Evolutionary conservation across 129 eudicot genomes (phyloP).

Genomic region (Arctium minus): DNA sequence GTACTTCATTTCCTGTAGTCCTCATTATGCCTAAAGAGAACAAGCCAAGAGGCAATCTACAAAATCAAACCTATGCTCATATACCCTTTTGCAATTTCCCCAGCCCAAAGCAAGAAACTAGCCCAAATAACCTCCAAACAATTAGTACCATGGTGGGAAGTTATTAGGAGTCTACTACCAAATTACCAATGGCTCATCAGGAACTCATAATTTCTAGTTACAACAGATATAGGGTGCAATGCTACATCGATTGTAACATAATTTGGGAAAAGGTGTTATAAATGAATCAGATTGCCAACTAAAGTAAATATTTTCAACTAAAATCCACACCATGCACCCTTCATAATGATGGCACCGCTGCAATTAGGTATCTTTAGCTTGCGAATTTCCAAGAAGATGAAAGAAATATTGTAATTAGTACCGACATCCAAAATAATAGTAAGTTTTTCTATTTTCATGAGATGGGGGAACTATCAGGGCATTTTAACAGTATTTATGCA

Average conservation of each 20-base stretch:
- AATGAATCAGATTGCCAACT: background rate
- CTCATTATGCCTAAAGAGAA: background rate
- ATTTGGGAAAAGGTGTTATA: background rate
- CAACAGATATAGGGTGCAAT: conserved; percentile 3
- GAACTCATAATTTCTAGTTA: background rate
- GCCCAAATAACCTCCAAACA: background rate
- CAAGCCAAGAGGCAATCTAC: conserved; percentile 1
- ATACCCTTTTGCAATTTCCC: conserved; percentile 2
- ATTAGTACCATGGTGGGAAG: conserved; percentile 1
- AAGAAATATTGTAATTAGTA: background rate
- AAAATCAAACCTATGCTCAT: conserved; percentile 11
- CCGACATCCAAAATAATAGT: background rate
- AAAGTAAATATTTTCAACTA: background rate
- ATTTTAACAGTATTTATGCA: background rate
- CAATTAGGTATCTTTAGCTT: background rate
- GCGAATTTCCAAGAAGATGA: background rate
- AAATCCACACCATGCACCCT: background rate
- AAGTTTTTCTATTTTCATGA: background rate
- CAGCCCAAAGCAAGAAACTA: conserved; percentile 10
- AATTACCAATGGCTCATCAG: background rate
- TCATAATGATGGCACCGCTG: background rate
- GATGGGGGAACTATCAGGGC: background rate
- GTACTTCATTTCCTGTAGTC: background rate
- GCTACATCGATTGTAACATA: conserved; percentile 2
- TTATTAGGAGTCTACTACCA: conserved; percentile 9